Evolutionary conservation across 2,329 filamentous ascomycete species (phyloP).

Genomic region (Fusarium continuum): DNA sequence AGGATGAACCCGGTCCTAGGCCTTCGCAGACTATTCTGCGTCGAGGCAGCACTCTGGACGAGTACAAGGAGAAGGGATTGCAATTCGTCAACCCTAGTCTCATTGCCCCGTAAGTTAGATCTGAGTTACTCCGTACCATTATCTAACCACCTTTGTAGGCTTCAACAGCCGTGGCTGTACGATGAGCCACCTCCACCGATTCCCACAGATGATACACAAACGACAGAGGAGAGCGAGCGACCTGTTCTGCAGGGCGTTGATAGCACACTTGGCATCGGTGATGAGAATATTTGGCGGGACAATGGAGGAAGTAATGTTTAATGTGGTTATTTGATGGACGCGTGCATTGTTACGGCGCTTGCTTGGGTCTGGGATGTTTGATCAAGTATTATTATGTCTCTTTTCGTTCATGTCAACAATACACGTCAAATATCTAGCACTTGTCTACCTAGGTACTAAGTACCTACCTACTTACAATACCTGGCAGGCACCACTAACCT

Average conservation of each 20-base stretch:
- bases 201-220: conserved; percentile 40
- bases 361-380: conserved; percentile 5
- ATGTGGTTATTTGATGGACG: conserved; percentile 4
- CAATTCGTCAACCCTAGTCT: conserved; percentile 82
- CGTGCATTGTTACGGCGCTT: conserved; percentile 21
- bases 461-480: no score
- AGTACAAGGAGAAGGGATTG: conserved; percentile 74
- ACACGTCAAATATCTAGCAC: background rate
- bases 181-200: conserved; percentile 59
- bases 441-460: background rate
- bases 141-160: conserved; percentile 51
- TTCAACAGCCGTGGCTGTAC: conserved; percentile 78
- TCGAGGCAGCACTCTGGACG: conserved; percentile 74
- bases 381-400: background rate
- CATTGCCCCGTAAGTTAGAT: conserved; percentile 65
- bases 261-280: conserved; percentile 51
- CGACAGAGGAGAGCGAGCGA: conserved; percentile 38
- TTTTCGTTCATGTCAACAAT: background rate
- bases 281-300: conserved; percentile 52
- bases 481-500: no score
- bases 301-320: conserved; percentile 37
- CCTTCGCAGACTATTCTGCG: conserved; percentile 55
- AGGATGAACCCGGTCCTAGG: conserved; percentile 51
- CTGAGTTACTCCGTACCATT: background rate
- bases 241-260: conserved; percentile 49